Conservation (phyloP, 2,329 filamentous ascomycete genomes). For the Lachnellula arida region DNA sequence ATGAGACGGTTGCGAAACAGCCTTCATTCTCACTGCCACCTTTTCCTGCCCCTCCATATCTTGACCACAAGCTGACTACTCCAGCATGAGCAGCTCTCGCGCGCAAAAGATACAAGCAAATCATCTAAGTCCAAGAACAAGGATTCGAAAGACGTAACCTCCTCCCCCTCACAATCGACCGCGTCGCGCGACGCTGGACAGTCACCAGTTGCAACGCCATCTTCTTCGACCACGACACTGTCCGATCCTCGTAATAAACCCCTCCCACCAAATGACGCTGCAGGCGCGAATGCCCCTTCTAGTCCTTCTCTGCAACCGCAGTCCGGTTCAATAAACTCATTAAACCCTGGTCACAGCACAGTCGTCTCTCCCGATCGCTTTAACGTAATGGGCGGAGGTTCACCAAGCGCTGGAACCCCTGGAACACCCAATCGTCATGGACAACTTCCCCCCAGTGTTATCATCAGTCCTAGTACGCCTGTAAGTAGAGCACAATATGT, state of each 20-base stretch:
- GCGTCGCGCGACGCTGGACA: slow-evolving; percentile 50
- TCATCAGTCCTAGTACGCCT: slow-evolving; percentile 91
- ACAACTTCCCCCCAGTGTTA: slow-evolving; percentile 74
- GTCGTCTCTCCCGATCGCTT: slow-evolving; percentile 40
- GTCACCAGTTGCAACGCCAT: slow-evolving; percentile 68
- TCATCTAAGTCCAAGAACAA: slow-evolving; percentile 69
- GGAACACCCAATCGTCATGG: slow-evolving; percentile 61
- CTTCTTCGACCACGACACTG: slow-evolving; percentile 82
- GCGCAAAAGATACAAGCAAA: slow-evolving; percentile 80
- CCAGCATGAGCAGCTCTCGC: slow-evolving; percentile 79
- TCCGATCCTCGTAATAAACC: slow-evolving; percentile 84
- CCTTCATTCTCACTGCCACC: neutral
- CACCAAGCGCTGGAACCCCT: slow-evolving; percentile 41
- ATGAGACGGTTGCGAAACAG: neutral
- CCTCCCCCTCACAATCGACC: slow-evolving; percentile 60
- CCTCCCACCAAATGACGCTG: slow-evolving; percentile 52
- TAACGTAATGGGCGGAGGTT: slow-evolving; percentile 34
- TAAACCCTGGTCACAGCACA: slow-evolving; percentile 26
- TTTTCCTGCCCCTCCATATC: neutral
- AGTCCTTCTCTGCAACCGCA: slow-evolving; percentile 28
- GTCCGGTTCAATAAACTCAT: slow-evolving; percentile 28
- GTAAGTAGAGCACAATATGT: slow-evolving; percentile 48
- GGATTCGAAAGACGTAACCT: slow-evolving; percentile 69
- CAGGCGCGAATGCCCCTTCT: slow-evolving; percentile 15
- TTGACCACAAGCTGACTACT: slow-evolving; percentile 40